A percentile compares a stretch with the other conserved stretches of the same genome.
Conservation (phyloP, 192 early-diverging fungal genomes). For the Backusella luteola region DNA sequence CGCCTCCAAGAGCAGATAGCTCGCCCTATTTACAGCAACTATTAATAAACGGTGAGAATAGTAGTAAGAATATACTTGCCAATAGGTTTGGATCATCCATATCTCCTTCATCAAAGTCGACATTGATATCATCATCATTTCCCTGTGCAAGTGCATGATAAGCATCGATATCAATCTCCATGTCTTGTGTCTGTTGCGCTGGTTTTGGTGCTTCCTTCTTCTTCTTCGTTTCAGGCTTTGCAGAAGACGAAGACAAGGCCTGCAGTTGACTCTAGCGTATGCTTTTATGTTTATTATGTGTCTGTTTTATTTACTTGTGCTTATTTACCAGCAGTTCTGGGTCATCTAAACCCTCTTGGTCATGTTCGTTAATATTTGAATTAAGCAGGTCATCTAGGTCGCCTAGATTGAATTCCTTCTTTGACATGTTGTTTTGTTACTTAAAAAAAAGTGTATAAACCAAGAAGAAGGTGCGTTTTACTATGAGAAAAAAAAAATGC, state of each 20-base stretch:
- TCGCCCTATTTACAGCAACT: not conserved
- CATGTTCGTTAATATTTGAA: slow-evolving; percentile 28
- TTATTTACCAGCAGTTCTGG: slow-evolving; percentile 51
- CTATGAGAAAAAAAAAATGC: not conserved
- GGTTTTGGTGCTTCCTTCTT: slow-evolving; percentile 18
- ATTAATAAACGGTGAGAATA: not conserved
- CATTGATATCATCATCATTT: slow-evolving; percentile 59
- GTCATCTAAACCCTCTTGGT: slow-evolving; percentile 47
- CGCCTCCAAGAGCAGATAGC: not conserved
- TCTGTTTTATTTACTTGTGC: not conserved
- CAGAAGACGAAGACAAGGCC: slow-evolving; percentile 34
- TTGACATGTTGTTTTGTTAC: not conserved
- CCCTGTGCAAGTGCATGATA: slow-evolving; percentile 34
- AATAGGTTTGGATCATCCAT: slow-evolving; percentile 75
- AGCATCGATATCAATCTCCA: slow-evolving; percentile 27
- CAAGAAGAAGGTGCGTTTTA: not conserved
- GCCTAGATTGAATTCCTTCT: slow-evolving; percentile 10
- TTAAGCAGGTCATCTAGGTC: slow-evolving; percentile 27
- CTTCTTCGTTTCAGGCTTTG: slow-evolving; percentile 15
- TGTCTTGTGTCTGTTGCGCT: not conserved
- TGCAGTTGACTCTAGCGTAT: slow-evolving; percentile 45
- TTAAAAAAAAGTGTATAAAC: not conserved
- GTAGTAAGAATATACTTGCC: slow-evolving; percentile 28
- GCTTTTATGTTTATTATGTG: not conserved
- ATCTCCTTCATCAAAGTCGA: slow-evolving; percentile 72